These are phyloP conservation scores for Myxozyma nipponensis DNA, from an alignment of 805 yeast genomes.

Conservation along the genomic window DNA sequence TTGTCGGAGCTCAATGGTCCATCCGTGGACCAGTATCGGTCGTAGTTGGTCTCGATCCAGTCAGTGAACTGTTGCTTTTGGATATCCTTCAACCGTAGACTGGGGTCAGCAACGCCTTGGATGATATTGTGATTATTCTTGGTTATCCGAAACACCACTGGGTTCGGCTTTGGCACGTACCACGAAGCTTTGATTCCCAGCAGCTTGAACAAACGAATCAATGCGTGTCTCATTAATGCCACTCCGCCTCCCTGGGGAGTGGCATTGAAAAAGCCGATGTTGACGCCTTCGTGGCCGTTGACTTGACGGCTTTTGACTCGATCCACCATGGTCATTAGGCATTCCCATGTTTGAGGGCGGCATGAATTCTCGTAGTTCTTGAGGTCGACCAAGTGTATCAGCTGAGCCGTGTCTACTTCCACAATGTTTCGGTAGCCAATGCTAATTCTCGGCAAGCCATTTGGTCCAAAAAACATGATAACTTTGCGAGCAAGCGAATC, in stretches of 20 bases:
- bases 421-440: slow-evolving; percentile 27
- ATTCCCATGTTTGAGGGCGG: slow-evolving; percentile 23
- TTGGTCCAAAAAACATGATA: slow-evolving; percentile 26
- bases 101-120: slow-evolving; percentile 26
- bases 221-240: slow-evolving; percentile 28
- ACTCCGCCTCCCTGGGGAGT: slow-evolving; percentile 29
- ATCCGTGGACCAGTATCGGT: slow-evolving; percentile 22
- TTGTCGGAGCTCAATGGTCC: slow-evolving; percentile 15
- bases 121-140: slow-evolving; percentile 27
- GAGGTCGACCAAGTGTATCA: slow-evolving; percentile 25
- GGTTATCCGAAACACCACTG: slow-evolving; percentile 26
- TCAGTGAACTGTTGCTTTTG: slow-evolving; percentile 17
- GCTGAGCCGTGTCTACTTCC: slow-evolving; percentile 19
- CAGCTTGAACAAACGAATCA: slow-evolving; percentile 18
- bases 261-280: slow-evolving; percentile 26
- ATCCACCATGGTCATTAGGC: slow-evolving; percentile 12
- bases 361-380: slow-evolving; percentile 11
- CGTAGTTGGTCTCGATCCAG: slow-evolving; percentile 23
- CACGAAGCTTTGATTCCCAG: slow-evolving; percentile 20
- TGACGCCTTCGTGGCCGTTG: slow-evolving; percentile 21
- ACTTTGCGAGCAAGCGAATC: slow-evolving; percentile 27
- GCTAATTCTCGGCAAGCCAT: slow-evolving; percentile 21
- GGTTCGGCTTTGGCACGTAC: slow-evolving; percentile 29
- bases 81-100: slow-evolving; percentile 9
- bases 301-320: slow-evolving; percentile 7